Percentiles rank a stretch among this genome's conserved stretches.
These are phyloP conservation scores for Penicillium italicum DNA, from an alignment of 2,329 filamentous ascomycete species.

Conservation along the genomic window DNA sequence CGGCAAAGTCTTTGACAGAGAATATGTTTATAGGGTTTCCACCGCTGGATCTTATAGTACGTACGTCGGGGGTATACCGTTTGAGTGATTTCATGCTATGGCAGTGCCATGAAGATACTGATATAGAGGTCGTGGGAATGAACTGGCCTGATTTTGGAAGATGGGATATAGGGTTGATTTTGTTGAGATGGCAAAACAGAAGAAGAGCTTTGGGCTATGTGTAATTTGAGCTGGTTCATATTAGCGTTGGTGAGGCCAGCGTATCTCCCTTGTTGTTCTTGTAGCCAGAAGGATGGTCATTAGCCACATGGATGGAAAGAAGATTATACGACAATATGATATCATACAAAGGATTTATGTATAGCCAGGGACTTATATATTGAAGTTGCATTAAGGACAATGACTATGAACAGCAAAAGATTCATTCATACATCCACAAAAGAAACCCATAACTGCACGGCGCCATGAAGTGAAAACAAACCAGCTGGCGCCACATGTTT, in stretches of 20 bases:
- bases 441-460: background rate
- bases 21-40: background rate
- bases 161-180: background rate
- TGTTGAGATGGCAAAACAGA: background rate
- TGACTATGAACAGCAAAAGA: background rate
- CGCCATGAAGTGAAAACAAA: background rate
- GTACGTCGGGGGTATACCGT: background rate
- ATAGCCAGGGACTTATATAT: background rate
- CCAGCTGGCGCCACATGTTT: conserved; percentile 8
- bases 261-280: background rate
- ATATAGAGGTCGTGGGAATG: background rate
- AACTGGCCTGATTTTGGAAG: background rate
- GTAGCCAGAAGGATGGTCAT: background rate
- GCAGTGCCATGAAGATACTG: background rate
- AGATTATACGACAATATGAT: background rate
- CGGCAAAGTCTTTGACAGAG: background rate
- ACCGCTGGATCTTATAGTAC: background rate
- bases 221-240: background rate
- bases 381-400: background rate
- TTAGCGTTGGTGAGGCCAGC: background rate
- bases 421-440: conserved; percentile 4
- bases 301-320: background rate
- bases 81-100: conserved; percentile 2
- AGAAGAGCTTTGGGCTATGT: background rate
- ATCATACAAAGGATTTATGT: background rate